These are phyloP conservation scores for Mycena rosella DNA, from an alignment of 768 basidiomycete genomes.

Conservation along the genomic window DNA sequence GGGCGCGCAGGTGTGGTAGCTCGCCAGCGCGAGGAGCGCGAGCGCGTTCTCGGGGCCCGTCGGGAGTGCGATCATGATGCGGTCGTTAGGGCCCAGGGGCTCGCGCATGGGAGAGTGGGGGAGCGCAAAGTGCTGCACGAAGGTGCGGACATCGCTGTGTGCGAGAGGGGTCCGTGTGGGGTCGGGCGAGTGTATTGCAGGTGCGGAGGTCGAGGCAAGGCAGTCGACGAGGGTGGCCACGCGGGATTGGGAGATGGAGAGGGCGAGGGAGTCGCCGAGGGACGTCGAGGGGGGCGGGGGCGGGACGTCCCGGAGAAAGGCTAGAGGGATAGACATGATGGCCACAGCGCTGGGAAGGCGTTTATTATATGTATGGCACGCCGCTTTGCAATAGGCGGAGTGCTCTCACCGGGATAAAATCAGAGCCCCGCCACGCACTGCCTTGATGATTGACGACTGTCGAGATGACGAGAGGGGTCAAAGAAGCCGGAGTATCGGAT, in stretches of 20 bases:
- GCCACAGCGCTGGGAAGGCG: too few species aligned
- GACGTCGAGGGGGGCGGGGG: not conserved
- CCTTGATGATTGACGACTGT: too few species aligned
- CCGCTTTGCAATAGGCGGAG: too few species aligned
- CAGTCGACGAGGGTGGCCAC: constrained; percentile 56
- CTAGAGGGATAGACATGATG: constrained; percentile 13
- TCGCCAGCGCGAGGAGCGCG: constrained; percentile 56
- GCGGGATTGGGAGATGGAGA: constrained; percentile 45
- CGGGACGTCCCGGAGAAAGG: constrained; percentile 1
- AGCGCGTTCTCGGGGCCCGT: constrained; percentile 62
- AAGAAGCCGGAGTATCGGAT: too few species aligned
- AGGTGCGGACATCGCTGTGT: constrained; percentile 51
- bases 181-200: constrained; percentile 56
- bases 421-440: too few species aligned
- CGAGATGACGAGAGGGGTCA: too few species aligned
- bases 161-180: constrained; percentile 48
- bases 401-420: too few species aligned
- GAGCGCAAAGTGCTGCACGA: constrained; percentile 53
- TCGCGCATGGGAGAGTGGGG: constrained; percentile 44
- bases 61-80: constrained; percentile 59
- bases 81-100: constrained; percentile 56
- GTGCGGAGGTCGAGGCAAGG: constrained; percentile 47
- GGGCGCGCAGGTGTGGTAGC: constrained; percentile 61
- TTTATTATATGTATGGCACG: too few species aligned
- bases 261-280: constrained; percentile 46